Evolutionary conservation across 441 rosid genomes (phyloP).

Genomic region (Syzygium syzygioides): DNA sequence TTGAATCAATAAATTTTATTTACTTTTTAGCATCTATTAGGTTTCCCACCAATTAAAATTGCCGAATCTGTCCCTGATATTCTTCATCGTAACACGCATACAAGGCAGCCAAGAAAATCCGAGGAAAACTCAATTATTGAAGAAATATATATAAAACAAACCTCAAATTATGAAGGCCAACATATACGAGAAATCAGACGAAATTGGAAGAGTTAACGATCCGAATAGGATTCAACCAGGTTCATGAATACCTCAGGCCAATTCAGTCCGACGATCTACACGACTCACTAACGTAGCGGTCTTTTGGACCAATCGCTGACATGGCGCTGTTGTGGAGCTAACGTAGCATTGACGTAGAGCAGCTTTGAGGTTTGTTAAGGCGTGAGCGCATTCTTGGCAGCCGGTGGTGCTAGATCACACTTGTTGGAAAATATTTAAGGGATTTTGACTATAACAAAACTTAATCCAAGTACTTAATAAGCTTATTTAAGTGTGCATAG

Average conservation of each 20-base stretch:
- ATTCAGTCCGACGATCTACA: background rate
- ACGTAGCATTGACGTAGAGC: background rate
- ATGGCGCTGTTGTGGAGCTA: background rate
- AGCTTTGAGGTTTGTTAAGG: background rate
- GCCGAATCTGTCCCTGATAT: too few relatives aligned
- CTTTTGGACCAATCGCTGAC: background rate
- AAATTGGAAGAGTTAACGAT: background rate
- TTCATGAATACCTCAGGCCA: background rate
- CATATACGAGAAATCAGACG: background rate
- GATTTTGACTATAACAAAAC: background rate
- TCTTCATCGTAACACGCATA: too few relatives aligned
- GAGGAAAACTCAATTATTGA: too few relatives aligned
- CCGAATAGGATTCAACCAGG: too few relatives aligned
- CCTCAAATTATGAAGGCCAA: background rate
- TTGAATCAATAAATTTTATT: too few relatives aligned
- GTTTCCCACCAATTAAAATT: too few relatives aligned
- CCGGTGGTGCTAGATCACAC: background rate
- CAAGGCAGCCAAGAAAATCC: too few relatives aligned
- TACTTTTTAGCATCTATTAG: too few relatives aligned
- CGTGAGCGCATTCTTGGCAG: background rate
- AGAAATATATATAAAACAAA: background rate
- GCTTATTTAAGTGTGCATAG: background rate
- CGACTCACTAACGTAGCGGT: background rate
- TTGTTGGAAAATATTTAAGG: background rate
- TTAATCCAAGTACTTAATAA: background rate